Base-by-base conservation (phyloP, 1,284 basidiomycete species). In the Moesziomyces aphidis region DNA sequence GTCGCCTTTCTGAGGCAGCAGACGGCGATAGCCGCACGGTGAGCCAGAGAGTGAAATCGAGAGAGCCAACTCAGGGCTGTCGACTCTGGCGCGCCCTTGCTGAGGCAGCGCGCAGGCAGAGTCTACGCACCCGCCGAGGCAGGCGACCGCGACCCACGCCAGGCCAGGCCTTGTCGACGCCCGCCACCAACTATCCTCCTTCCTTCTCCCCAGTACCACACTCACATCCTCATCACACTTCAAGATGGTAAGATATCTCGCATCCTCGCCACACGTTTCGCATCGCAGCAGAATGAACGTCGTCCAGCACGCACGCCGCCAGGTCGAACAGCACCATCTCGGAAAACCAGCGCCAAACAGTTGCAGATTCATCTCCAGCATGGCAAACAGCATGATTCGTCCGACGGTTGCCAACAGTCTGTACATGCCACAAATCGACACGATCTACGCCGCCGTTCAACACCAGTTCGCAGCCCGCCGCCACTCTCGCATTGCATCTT, bases 191-290 rank as follows among this genome's bases (percentile, higher is more conserved):
- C 47, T 46, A 54, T 64, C 55, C 61, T 51, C 55, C 61, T 73
- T 64, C 42, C 55, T 54, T 61, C 54, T 48, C 57, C 44, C 61
- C 65, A 63, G 61, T 68, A 62, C 57, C 70, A 48, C 71, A 70
- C 67, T 70, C 67, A 64, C 67, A 70, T 63, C 53, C 50, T 36
- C 65, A 73, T 61, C 39, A 42, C 39, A 73, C 55, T 56, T 64
- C 65, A 73, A 73, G 56, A 73, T 73, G 70, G 70, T 73, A 69
- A 73, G 70, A 56, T 68, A 57, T 61, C 52, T 51, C 42, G 26
- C 52, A 53, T 23, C 5, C 22, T 31, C 50, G 51, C 46, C 56
- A 52, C 43, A 52, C 49, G 56, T 64, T 53, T 60, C 56, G 67
- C 61, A 70, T 42, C 36, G 53, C 57, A 69, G 55, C 46, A 58